These are phyloP conservation scores for Hypoxylon sp. DNA, from an alignment of 2,329 filamentous ascomycete species.

Conservation along the genomic window DNA sequence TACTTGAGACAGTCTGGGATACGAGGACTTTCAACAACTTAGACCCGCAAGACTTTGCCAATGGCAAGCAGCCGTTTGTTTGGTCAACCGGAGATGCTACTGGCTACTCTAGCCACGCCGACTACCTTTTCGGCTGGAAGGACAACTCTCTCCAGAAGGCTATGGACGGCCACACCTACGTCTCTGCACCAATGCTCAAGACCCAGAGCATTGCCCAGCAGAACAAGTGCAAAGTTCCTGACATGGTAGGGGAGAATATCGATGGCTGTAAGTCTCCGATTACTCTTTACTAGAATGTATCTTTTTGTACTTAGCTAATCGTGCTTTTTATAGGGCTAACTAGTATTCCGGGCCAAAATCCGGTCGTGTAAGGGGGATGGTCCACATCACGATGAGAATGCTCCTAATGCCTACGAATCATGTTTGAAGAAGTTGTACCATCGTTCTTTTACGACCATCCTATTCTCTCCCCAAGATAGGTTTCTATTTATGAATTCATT, in stretches of 20 bases:
- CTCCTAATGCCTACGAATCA: neutral
- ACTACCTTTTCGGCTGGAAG: slow-evolving; percentile 61
- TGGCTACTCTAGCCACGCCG: slow-evolving; percentile 57
- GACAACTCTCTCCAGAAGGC: slow-evolving; percentile 58
- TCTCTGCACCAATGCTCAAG: slow-evolving; percentile 49
- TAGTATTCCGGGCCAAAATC: slow-evolving; percentile 42
- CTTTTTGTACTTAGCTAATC: slow-evolving; percentile 16
- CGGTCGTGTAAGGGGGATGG: slow-evolving; percentile 23
- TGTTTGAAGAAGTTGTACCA: neutral
- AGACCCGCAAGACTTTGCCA: slow-evolving; percentile 46
- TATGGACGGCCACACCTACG: slow-evolving; percentile 55
- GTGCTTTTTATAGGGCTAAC: slow-evolving; percentile 40
- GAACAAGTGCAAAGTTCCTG: slow-evolving; percentile 50
- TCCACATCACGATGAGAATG: neutral
- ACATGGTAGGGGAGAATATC: slow-evolving; percentile 48
- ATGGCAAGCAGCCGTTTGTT: slow-evolving; percentile 53
- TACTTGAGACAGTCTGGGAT: slow-evolving; percentile 57
- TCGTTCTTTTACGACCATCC: neutral
- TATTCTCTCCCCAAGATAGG: neutral
- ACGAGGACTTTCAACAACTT: slow-evolving; percentile 44
- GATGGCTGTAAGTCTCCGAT: slow-evolving; percentile 47
- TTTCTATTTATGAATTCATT: neutral
- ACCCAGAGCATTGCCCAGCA: slow-evolving; percentile 45
- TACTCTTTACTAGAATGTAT: neutral
- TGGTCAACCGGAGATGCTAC: slow-evolving; percentile 57